Percentiles rank a stretch among this genome's conserved stretches.
These are phyloP conservation scores for Cyclocybe aegerita DNA, from an alignment of 768 basidiomycete genomes.

Conservation along the genomic window DNA sequence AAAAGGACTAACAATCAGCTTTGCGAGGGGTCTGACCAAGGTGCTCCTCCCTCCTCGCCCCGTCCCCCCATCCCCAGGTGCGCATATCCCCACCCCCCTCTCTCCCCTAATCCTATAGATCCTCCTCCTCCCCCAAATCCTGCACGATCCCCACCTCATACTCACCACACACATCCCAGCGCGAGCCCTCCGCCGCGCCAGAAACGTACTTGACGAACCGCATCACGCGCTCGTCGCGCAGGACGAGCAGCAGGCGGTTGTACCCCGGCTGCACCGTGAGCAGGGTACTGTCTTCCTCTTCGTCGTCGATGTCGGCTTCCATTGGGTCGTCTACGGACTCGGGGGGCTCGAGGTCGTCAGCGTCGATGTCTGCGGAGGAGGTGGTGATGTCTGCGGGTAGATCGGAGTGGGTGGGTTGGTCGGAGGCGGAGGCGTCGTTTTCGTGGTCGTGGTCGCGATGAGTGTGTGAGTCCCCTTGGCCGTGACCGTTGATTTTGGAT, in stretches of 20 bases:
- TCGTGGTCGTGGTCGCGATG: background rate
- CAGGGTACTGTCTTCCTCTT: constrained; percentile 77
- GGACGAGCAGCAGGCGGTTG: constrained; percentile 84
- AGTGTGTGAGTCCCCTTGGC: too few relatives aligned
- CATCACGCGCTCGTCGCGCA: constrained; percentile 92
- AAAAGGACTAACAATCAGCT: too few relatives aligned
- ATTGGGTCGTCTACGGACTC: constrained; percentile 20
- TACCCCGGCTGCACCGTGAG: constrained; percentile 87
- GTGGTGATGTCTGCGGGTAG: constrained; percentile 8
- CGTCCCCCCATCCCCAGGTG: too few relatives aligned
- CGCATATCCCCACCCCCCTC: too few relatives aligned
- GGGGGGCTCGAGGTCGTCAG: constrained; percentile 53
- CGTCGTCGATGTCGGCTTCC: constrained; percentile 46
- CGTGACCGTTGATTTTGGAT: background rate
- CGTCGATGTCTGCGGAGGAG: constrained; percentile 23
- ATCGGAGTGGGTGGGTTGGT: background rate
- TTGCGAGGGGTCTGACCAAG: too few relatives aligned
- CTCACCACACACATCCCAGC: constrained; percentile 94
- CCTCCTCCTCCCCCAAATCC: constrained; percentile 52
- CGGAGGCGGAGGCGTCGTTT: constrained; percentile 5
- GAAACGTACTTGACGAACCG: constrained; percentile 95
- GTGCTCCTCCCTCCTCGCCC: too few relatives aligned
- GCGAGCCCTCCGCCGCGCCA: constrained; percentile 82
- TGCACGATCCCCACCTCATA: constrained; percentile 87
- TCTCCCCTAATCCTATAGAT: background rate